Percentiles rank a stretch among this genome's conserved stretches.
phyloP scores from a whole-genome alignment of 2,329 filamentous ascomycete species.

The Penicillium sp. region DNA sequence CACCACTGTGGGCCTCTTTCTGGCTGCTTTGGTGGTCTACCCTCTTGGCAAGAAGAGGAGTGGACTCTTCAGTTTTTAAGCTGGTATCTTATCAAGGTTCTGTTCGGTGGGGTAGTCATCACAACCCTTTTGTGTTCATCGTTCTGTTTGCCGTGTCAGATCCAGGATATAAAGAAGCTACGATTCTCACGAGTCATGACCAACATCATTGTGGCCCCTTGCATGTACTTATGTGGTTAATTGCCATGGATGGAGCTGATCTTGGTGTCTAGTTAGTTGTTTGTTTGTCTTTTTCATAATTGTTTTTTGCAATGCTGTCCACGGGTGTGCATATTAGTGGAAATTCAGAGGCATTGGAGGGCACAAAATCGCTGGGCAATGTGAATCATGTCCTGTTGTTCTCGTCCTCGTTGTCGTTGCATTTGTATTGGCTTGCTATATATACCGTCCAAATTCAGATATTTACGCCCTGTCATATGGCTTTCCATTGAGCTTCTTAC shows the following conservation, averaged over 20 bases:
- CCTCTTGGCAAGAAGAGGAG: conserved; percentile 49
- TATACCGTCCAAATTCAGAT: neutral
- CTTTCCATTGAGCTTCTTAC: no score
- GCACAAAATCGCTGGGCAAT: neutral
- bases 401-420: neutral
- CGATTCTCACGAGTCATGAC: conserved; percentile 27
- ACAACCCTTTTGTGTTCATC: no score
- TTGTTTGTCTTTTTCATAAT: neutral
- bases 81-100: neutral
- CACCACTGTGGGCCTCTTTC: conserved; percentile 49
- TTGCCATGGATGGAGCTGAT: neutral
- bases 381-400: neutral
- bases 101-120: conserved; percentile 1
- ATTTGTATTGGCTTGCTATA: neutral
- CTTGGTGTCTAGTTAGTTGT: neutral
- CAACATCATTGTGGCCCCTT: conserved; percentile 17
- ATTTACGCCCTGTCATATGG: no score
- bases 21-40: conserved; percentile 50
- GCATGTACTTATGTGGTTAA: neutral
- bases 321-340: neutral
- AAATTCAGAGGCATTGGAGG: neutral
- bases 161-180: conserved; percentile 20
- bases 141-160: no score
- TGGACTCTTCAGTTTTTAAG: conserved; percentile 47
- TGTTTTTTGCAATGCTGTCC: neutral